Conservation (phyloP, 208 protist genomes). For the Angomonas ambiguus region DNA sequence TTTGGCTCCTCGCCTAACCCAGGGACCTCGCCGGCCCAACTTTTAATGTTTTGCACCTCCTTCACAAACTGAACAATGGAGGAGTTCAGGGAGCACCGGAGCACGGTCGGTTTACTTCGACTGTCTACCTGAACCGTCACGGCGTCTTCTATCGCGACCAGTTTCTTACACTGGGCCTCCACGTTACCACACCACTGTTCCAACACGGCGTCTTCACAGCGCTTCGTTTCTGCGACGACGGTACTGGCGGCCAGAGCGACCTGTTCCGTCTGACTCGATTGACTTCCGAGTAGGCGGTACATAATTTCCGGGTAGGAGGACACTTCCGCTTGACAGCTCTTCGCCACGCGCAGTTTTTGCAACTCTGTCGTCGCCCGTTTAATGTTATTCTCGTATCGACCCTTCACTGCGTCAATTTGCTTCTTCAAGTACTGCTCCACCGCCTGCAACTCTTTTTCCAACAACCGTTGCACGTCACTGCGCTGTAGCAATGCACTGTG, state of each 20-base stretch:
- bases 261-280: constrained; percentile 24
- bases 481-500: constrained; percentile 55
- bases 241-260: constrained; percentile 40
- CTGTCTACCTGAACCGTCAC: constrained; percentile 27
- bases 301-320: constrained; percentile 49
- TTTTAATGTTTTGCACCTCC: constrained; percentile 63
- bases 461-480: constrained; percentile 37
- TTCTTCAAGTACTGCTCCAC: constrained; percentile 47
- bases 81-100: constrained; percentile 55
- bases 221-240: constrained; percentile 22
- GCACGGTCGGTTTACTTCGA: constrained; percentile 21
- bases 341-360: constrained; percentile 55
- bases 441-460: constrained; percentile 46
- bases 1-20: not conserved
- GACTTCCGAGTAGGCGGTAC: constrained; percentile 47
- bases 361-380: constrained; percentile 55
- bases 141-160: constrained; percentile 28
- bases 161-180: constrained; percentile 37
- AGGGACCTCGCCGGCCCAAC: constrained; percentile 24
- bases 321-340: constrained; percentile 61
- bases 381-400: constrained; percentile 60
- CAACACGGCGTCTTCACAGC: constrained; percentile 3
- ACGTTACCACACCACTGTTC: constrained; percentile 26
- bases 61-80: constrained; percentile 54
- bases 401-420: constrained; percentile 46